These are phyloP conservation scores for Saccharomycopsis sp. DNA, from an alignment of 805 yeast species.

Conservation along the genomic window DNA sequence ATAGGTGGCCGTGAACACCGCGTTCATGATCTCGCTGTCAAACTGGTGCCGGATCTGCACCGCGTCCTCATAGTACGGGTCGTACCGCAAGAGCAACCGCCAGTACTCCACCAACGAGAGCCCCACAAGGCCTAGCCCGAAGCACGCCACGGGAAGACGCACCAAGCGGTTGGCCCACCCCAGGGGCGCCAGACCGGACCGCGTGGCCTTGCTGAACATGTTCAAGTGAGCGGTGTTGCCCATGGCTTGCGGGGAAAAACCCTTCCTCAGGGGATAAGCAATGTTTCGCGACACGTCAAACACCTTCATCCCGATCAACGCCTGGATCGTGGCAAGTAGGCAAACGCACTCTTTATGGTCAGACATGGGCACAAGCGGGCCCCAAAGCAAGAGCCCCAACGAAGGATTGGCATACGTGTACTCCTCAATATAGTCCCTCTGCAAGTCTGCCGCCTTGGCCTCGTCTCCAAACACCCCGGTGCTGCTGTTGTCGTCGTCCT, in stretches of 20 bases:
- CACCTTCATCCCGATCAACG: constrained; percentile 1
- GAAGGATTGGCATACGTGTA: constrained; percentile 3
- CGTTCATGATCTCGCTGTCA: neutral
- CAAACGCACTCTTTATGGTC: constrained; percentile 9
- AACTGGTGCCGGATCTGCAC: neutral
- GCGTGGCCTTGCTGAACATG: constrained; percentile 4
- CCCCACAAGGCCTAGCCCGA: neutral
- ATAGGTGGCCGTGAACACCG: too few species aligned
- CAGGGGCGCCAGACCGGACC: too few species aligned
- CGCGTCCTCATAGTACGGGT: constrained; percentile 17
- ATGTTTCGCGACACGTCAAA: constrained; percentile 3
- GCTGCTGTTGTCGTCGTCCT: too few species aligned
- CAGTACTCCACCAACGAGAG: constrained; percentile 10
- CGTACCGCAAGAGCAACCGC: constrained; percentile 13
- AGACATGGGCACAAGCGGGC: constrained; percentile 14
- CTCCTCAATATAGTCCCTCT: too few species aligned
- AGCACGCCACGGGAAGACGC: too few species aligned
- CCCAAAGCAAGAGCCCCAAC: constrained; percentile 16
- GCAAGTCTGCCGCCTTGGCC: too few species aligned
- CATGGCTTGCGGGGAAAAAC: too few species aligned
- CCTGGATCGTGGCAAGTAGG: constrained; percentile 9
- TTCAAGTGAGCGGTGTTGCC: constrained; percentile 1
- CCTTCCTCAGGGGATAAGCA: constrained; percentile 7
- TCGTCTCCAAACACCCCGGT: too few species aligned
- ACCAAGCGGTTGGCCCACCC: too few species aligned